Base-by-base conservation (phyloP, 2,329 filamentous ascomycete species). In the Colletotrichum sp. region DNA sequence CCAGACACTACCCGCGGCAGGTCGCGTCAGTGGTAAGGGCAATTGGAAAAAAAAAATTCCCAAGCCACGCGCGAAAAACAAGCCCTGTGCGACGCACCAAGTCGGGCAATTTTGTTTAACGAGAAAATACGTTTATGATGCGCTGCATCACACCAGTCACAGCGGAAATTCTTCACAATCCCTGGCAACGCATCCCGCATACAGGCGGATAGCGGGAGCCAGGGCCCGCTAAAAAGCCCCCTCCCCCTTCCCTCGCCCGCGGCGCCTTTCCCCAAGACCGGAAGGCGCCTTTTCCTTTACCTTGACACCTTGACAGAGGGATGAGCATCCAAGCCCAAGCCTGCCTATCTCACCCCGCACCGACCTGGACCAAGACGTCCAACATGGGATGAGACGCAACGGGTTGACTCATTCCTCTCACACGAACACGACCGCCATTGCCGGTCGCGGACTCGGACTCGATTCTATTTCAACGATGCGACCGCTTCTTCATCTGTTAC, bases 121-220 rank as follows among this genome's bases (percentile, higher is more conserved):
- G 59, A 55, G 43, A 59, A 75, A 68, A 76, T 69, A 69, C 74
- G 73, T 74, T 73, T 73, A 64, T 36, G 65, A 48, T 57, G 64
- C 52, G 43, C 70, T 69, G 70, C 74, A 76, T 76, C 55, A 60
- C 34, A 52, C 68, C 73, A 52, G 73, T 71, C 70, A 73, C 60
- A 65, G 64, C 55, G 26, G 63, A 67, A 65, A 60, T 59, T 74
- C 65, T 73, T 69, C 64, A 66, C 36, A 52, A 76, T 76, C 48
- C 70, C 59, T 59, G 48, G 73, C 69, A 72, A 21, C 70, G 43
- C 73, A 65, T 60, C 36, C 55, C 64, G 21, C 73, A 39, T 63
- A 57, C 67, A 75, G 61, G 69, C 39, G 69, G 69, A 24, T 63
- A 60, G 52, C 55, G 48, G 68, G 43, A 52, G 43, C 43, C n/a